Evolutionary conservation across 352 stramenopile species (phyloP), one percentile per base, ranked within the genome.

Genomic region (Pythium volutum): DNA sequence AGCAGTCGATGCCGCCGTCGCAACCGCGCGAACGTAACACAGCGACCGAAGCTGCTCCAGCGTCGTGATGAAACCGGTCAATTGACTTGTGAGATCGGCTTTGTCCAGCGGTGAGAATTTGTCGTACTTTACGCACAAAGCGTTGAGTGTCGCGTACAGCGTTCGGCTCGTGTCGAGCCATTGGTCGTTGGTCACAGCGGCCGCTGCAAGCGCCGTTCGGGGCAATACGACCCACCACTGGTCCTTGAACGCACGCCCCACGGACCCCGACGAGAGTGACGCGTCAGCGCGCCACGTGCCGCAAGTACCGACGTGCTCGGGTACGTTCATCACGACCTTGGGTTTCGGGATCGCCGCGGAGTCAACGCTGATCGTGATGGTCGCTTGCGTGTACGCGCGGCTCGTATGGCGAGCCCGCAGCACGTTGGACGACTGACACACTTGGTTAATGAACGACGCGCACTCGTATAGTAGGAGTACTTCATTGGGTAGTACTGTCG

Each of bases 291-390:
- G 56, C 74, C 81, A 89, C 2, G 34, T n/a, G 0, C 83, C 83
- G 49, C 83, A 93, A 16, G 76, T 84, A 3, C 81, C 76, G 16
- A 77, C 71, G n/a, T 80, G 70, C 8, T 89, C 78, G 0, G 83
- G 81, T 10, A 62, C 57, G 23, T 71, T 76, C 10, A 93, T 22
- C 2, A 89, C 68, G 12, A 76, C 62, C 16, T 47, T 78, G 0
- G 81, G 81, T 16, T 65, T 62, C 12, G 81, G 66, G 31, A 79
- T 74, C 26, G 73, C 51, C 0, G n/a, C 56, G 0, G 77, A 66
- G 12, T 68, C 34, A 2, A 76, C 50, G 7, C 41, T 45, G 9
- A 90, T 56, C 2, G 46, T 46, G 2, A 88, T 62, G 11, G 55
- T 79, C 12, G 68, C 79, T 47, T 88, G 81, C 2, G 78, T 79